phyloP scores from a whole-genome alignment of 2,329 filamentous ascomycete genomes.

The Arthrobotrys pseudoclavata region DNA sequence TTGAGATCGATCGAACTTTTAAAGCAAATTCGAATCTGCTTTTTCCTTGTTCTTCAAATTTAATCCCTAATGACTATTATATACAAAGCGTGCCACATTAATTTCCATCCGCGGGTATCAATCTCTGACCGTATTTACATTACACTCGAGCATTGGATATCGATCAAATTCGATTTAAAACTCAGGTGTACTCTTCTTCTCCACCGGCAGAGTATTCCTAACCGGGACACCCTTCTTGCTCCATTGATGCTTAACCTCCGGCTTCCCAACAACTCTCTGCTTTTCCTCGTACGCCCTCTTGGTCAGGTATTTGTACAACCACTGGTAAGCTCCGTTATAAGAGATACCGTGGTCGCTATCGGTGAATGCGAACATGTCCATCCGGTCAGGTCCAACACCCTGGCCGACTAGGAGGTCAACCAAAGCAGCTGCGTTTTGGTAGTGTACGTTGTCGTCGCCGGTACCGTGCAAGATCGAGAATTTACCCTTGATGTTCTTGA shows the following conservation, averaged over 20 bases:
- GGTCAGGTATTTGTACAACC: constrained; percentile 75
- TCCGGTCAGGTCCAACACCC: constrained; percentile 73
- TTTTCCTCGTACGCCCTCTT: constrained; percentile 75
- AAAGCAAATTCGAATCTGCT: not conserved
- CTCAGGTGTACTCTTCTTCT: constrained; percentile 16
- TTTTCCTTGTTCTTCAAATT: not conserved
- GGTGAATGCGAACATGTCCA: constrained; percentile 76
- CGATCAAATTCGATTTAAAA: not conserved
- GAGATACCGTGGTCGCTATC: constrained; percentile 75
- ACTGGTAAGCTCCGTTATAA: constrained; percentile 72
- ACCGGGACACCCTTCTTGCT: constrained; percentile 65
- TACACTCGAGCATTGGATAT: constrained; percentile 6
- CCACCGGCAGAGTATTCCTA: constrained; percentile 4
- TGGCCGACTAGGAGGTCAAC: constrained; percentile 74
- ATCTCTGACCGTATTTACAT: constrained; percentile 10
- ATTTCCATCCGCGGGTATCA: constrained; percentile 7
- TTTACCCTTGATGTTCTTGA: constrained; percentile 74
- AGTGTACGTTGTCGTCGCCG: constrained; percentile 80
- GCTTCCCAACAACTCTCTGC: constrained; percentile 67
- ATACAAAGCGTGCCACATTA: constrained; percentile 16
- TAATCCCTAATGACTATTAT: not conserved
- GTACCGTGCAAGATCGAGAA: constrained; percentile 76
- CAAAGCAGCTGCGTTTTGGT: constrained; percentile 75
- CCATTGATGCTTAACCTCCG: constrained; percentile 68
- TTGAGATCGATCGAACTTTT: too few species aligned